These are phyloP conservation scores for Leptosphaerulina australis DNA, from an alignment of 2,329 filamentous ascomycete genomes.

Conservation along the genomic window DNA sequence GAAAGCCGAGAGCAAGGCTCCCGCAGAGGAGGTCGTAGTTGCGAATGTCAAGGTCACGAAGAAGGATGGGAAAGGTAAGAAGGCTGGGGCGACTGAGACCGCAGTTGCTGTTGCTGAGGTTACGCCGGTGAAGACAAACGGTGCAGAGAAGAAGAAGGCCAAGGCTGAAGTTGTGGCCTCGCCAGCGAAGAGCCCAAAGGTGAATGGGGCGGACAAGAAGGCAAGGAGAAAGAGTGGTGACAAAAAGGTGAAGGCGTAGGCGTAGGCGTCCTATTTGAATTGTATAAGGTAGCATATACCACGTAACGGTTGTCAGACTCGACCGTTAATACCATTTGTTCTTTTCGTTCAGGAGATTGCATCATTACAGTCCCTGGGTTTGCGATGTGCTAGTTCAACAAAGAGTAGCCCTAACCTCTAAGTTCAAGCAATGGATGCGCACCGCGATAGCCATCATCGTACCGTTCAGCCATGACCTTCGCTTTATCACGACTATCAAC, in stretches of 20 bases:
- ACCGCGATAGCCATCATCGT: too few relatives aligned
- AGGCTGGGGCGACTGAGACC: constrained; percentile 17
- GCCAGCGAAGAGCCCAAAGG: constrained; percentile 6
- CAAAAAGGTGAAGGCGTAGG: constrained; percentile 29
- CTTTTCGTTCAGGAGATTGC: too few relatives aligned
- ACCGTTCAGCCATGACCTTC: too few relatives aligned
- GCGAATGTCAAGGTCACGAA: constrained; percentile 18
- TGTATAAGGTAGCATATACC: neutral
- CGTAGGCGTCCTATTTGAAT: neutral
- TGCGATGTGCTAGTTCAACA: too few relatives aligned
- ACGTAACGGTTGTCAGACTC: neutral
- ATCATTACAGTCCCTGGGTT: too few relatives aligned
- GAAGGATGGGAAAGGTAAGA: constrained; percentile 21
- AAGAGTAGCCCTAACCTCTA: too few relatives aligned
- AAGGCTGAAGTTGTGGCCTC: neutral
- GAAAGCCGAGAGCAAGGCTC: constrained; percentile 13
- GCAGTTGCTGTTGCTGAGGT: constrained; percentile 14
- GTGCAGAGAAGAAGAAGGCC: constrained; percentile 17
- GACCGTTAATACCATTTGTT: constrained; percentile 1
- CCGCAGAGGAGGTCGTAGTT: neutral
- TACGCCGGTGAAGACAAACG: constrained; percentile 15
- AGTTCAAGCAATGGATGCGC: too few relatives aligned
- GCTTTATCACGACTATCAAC: too few relatives aligned
- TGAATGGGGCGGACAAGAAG: constrained; percentile 14
- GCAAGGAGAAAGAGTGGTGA: constrained; percentile 30